These are phyloP conservation scores for Heritiera littoralis DNA, from an alignment of 345 rosid species.

Conservation along the genomic window DNA sequence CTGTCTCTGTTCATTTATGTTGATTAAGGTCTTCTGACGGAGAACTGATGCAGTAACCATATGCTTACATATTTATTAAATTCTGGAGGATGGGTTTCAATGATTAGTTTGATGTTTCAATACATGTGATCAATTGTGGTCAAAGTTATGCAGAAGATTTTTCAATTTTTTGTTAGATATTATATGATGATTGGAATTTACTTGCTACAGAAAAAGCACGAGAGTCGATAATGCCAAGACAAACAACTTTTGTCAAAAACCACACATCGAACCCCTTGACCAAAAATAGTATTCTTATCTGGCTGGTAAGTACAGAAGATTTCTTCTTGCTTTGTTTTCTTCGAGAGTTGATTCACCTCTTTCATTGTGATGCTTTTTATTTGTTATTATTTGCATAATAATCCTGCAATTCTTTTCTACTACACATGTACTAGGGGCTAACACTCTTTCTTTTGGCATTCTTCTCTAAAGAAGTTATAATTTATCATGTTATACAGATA, in stretches of 20 bases:
- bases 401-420: neutral
- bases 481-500: neutral
- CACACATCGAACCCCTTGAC: conserved; percentile 58
- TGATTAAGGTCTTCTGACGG: conserved; percentile 12
- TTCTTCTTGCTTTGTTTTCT: conserved; percentile 17
- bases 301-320: conserved; percentile 64
- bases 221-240: conserved; percentile 58
- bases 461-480: neutral
- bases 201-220: conserved; percentile 52
- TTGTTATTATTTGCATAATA: neutral
- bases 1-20: neutral
- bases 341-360: neutral
- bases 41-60: neutral
- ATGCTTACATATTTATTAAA: neutral
- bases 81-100: neutral
- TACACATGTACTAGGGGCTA: neutral
- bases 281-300: conserved; percentile 61
- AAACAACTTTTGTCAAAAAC: conserved; percentile 73
- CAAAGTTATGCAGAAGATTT: neutral
- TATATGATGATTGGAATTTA: neutral
- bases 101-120: neutral
- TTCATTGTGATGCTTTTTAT: neutral
- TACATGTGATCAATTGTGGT: neutral
- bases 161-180: neutral
- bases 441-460: neutral